Base-by-base conservation (phyloP, 805 yeast genomes). In the Sugiyamaella smithiae region DNA sequence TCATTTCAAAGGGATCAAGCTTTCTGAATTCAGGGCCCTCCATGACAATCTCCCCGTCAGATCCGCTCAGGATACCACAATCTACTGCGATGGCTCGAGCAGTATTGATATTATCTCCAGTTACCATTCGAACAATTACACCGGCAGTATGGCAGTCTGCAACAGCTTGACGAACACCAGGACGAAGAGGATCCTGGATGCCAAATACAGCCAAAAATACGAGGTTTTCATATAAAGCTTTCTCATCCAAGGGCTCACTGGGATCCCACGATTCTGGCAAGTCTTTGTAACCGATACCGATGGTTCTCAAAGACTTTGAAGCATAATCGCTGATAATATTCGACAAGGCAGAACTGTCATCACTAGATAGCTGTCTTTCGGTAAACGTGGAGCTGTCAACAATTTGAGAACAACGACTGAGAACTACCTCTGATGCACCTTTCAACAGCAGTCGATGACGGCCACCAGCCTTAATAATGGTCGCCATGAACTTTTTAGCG, bases 101-200 rank as follows among this genome's bases (percentile, higher is more conserved):
- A 2, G 99, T 93, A 38, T 81, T 69, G 49, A 91, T 66, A 63
- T 91, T 91, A 67, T 93, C 99, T 67, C 99, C 99, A 17, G 99
- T 93, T 40, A 93, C 97, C 99, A 93, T 93, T 57, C 97, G 77
- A 16, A 93, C 98, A 20, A 85, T 78, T 20, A 93, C 98, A 50
- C 99, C 98, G 1, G 99, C 98, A 28, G 72, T 72, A 57, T 80
- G 82, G 70, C 99, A 93, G 62, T 85, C 84, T 33, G 74, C 72
- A 24, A 93, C 96, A 1, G 99, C 96, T 37, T 84, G 82, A n/a
- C 81, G 76, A 7, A 93, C 98, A 54, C 97, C 97, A 4, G 77
- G 78, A 59, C 97, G 82, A 51, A 93, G 74, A 0, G 99, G 99
- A 69, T 93, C 99, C 70, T 88, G 91, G 60, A 93, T 88, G 55